Conservation (phyloP, 1,139 yeast genomes). For the Debaryomyces psychrophilus region DNA sequence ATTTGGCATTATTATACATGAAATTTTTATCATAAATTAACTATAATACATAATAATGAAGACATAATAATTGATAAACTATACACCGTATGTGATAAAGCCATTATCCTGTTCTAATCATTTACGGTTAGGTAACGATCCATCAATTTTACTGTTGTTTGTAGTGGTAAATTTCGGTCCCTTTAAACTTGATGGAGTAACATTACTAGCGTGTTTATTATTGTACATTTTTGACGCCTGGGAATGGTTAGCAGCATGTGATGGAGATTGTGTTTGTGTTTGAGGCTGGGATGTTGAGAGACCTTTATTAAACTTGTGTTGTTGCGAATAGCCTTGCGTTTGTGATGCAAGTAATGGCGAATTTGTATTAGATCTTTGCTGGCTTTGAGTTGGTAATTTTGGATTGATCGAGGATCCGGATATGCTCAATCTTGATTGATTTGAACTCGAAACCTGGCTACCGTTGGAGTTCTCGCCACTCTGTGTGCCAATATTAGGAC, state of each 20-base stretch:
- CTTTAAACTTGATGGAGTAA: conserved; percentile 4
- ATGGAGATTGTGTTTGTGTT: background rate
- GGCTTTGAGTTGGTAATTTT: conserved; percentile 11
- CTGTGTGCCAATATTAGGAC: background rate
- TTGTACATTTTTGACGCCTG: conserved; percentile 13
- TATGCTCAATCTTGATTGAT: background rate
- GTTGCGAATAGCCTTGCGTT: conserved; percentile 5
- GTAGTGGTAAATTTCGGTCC: background rate
- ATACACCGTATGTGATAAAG: background rate
- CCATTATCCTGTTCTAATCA: background rate
- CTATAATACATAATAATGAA: conserved; percentile 13
- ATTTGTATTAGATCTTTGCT: conserved; percentile 12
- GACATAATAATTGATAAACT: background rate
- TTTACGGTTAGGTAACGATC: conserved; percentile 5
- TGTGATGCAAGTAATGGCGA: conserved; percentile 16
- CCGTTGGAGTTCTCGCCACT: conserved; percentile 4
- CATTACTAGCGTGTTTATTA: conserved; percentile 10
- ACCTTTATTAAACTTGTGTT: background rate
- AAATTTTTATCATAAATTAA: conserved; percentile 7
- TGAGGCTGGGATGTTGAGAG: background rate
- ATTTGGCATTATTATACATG: background rate
- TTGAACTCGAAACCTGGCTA: background rate
- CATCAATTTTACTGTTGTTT: background rate
- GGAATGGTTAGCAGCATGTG: conserved; percentile 1
- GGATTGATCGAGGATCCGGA: conserved; percentile 8